Conservation (phyloP, 2,329 filamentous ascomycete species). For the Diaporthe vexans region DNA sequence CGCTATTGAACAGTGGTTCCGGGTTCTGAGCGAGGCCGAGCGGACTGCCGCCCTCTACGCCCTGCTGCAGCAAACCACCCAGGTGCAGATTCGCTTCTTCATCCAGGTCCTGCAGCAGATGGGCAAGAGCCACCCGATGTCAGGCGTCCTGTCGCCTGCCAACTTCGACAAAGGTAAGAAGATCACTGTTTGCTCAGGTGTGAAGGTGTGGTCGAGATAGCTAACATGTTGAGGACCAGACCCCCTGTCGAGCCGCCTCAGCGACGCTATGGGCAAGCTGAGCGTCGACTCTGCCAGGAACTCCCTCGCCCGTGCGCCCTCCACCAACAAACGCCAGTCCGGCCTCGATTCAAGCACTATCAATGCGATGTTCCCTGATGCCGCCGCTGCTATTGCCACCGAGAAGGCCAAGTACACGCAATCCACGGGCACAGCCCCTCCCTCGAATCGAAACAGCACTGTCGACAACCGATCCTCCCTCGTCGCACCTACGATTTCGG, state of each 20-base stretch:
- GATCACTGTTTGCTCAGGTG: no score
- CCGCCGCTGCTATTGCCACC: conserved; percentile 96
- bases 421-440: conserved; percentile 89
- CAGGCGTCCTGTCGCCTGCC: conserved; percentile 91
- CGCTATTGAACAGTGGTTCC: conserved; percentile 99
- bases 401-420: conserved; percentile 98
- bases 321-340: conserved; percentile 90
- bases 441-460: conserved; percentile 93
- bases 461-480: conserved; percentile 84
- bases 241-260: conserved; percentile 96
- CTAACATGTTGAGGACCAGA: conserved; percentile 68
- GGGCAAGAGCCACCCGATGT: conserved; percentile 98
- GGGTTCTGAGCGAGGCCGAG: conserved; percentile 96
- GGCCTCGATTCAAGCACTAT: conserved; percentile 94
- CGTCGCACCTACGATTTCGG: conserved; percentile 80
- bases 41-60: conserved; percentile 96
- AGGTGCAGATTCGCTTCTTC: conserved; percentile 99
- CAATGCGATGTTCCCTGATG: conserved; percentile 99
- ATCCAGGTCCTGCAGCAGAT: conserved; percentile 99
- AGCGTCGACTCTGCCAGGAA: conserved; percentile 89
- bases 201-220: conserved; percentile 1
- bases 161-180: conserved; percentile 93
- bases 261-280: conserved; percentile 96
- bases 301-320: conserved; percentile 85
- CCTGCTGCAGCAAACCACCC: conserved; percentile 96